A percentile compares a stretch with the other conserved stretches of the same genome.
These are phyloP conservation scores for Alternaria arbusti DNA, from an alignment of 2,329 filamentous ascomycete species.

Conservation along the genomic window DNA sequence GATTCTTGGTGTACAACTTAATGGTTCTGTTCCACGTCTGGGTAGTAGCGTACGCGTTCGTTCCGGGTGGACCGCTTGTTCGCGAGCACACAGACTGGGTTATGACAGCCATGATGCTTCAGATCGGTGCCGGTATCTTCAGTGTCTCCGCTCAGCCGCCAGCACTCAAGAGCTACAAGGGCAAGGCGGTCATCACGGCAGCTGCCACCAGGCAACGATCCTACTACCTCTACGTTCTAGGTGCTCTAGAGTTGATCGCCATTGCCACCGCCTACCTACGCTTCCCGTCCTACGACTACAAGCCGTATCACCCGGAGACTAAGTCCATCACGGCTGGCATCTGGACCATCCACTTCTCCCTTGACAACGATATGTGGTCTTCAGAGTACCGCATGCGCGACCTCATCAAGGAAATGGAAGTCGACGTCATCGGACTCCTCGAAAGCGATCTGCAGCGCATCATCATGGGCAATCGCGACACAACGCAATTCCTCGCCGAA, in stretches of 20 bases:
- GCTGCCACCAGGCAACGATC: constrained; percentile 62
- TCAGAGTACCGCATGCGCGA: constrained; percentile 94
- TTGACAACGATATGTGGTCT: constrained; percentile 99
- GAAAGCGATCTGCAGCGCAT: constrained; percentile 95
- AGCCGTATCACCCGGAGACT: constrained; percentile 84
- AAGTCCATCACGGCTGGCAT: constrained; percentile 93
- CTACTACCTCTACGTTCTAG: constrained; percentile 75
- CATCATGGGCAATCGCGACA: constrained; percentile 99
- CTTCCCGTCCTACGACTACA: constrained; percentile 91
- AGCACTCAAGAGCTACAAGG: constrained; percentile 47
- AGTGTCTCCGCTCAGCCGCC: constrained; percentile 64
- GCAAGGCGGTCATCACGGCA: constrained; percentile 56
- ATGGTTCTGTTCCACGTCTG: constrained; percentile 97
- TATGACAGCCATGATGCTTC: constrained; percentile 84
- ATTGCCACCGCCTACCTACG: constrained; percentile 83
- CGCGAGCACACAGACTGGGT: constrained; percentile 96
- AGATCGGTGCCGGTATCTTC: constrained; percentile 85
- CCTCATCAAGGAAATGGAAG: constrained; percentile 87
- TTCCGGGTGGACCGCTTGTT: constrained; percentile 89
- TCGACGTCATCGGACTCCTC: constrained; percentile 95
- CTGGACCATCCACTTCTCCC: constrained; percentile 97
- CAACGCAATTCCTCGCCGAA: constrained; percentile 92
- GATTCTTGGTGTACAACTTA: constrained; percentile 91
- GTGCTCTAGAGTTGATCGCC: constrained; percentile 80
- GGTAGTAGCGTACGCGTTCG: constrained; percentile 98